Percentiles rank a stretch among this genome's conserved stretches.
Conservation (phyloP, 1,139 yeast genomes). For the Debaryomycetaceae sp. region DNA sequence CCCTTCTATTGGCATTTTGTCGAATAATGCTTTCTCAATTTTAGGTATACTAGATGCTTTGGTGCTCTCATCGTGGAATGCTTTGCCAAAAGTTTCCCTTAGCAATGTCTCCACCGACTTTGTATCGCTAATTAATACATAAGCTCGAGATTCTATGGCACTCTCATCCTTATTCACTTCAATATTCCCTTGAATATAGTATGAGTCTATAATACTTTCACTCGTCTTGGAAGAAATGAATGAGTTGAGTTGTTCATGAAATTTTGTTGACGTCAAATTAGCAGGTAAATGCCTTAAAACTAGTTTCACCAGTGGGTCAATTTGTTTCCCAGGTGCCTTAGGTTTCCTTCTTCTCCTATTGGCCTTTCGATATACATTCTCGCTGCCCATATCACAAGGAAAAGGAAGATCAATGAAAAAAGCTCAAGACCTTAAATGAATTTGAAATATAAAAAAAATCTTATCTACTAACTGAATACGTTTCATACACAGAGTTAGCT, state of each 20-base stretch:
- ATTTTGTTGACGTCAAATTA: conserved; percentile 14
- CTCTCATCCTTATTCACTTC: conserved; percentile 20
- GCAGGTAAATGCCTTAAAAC: conserved; percentile 20
- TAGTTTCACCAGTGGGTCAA: conserved; percentile 8
- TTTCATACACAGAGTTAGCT: neutral
- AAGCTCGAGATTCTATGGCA: conserved; percentile 28
- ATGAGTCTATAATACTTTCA: conserved; percentile 8
- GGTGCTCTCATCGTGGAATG: conserved; percentile 19
- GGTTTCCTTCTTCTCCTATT: neutral
- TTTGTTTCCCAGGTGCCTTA: no score
- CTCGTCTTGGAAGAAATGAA: conserved; percentile 3
- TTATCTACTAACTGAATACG: neutral
- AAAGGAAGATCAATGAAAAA: neutral
- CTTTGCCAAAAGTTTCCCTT: conserved; percentile 14
- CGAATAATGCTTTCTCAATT: conserved; percentile 20
- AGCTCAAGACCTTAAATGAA: neutral
- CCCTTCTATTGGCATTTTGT: conserved; percentile 18
- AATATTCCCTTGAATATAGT: conserved; percentile 18
- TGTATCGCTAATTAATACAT: conserved; percentile 18
- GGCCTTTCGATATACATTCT: neutral
- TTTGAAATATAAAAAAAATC: neutral
- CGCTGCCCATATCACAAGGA: neutral
- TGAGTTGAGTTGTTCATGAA: conserved; percentile 14
- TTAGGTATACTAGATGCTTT: conserved; percentile 22
- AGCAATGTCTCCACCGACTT: conserved; percentile 12